Percentiles rank a stretch among this genome's conserved stretches.
Evolutionary conservation across 306 rosid species (phyloP).

Genomic region (Amphicarpaea edgeworthii): DNA sequence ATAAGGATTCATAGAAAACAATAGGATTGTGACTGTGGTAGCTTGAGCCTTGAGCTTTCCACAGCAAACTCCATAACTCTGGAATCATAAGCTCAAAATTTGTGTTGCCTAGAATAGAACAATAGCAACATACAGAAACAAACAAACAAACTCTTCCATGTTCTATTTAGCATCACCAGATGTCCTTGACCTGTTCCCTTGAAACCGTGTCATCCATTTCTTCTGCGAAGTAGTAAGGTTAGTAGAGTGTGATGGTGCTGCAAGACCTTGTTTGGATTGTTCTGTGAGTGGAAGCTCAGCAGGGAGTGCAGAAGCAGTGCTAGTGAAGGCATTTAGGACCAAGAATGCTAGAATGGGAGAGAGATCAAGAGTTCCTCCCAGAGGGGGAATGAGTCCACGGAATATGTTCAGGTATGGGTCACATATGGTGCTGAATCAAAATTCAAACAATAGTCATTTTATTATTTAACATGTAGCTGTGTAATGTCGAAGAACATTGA

Average conservation of each 20-base stretch:
- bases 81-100: conserved; percentile 44
- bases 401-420: conserved; percentile 97
- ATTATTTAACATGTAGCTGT: conserved; percentile 5
- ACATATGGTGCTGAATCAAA: conserved; percentile 78
- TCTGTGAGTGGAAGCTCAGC: conserved; percentile 82
- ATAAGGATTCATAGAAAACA: neutral
- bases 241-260: conserved; percentile 41
- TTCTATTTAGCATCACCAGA: conserved; percentile 45
- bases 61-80: conserved; percentile 29
- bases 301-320: conserved; percentile 96
- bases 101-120: conserved; percentile 48
- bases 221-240: conserved; percentile 64
- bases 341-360: conserved; percentile 94
- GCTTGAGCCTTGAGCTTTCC: conserved; percentile 10
- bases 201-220: conserved; percentile 89
- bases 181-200: conserved; percentile 61
- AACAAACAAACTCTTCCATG: conserved; percentile 30
- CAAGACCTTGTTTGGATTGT: conserved; percentile 48
- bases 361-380: conserved; percentile 93
- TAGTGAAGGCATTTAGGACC: conserved; percentile 87
- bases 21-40: conserved; percentile 1
- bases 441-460: conserved; percentile 35
- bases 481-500: neutral
- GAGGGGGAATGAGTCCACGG: conserved; percentile 93
- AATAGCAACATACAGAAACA: conserved; percentile 37